Evolutionary conservation across 371 early-diverging fungal species (phyloP), one percentile per base, ranked within the genome.

Genomic region (Thermomucor indicae-seudaticae): DNA sequence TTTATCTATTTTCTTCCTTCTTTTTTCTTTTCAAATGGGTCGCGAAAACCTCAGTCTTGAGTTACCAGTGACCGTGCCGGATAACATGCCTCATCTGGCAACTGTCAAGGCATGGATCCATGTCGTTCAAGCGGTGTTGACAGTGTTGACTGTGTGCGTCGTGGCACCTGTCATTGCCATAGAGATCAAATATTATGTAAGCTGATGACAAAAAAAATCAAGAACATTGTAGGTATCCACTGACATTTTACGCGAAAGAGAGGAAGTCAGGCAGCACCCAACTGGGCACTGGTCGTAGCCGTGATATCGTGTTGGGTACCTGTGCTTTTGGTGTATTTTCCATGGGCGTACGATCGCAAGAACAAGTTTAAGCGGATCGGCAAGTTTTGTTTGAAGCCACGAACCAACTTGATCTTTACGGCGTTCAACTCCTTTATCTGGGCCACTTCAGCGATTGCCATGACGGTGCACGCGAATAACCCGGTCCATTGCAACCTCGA

Each of bases 361-460:
- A 55, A 60, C 46, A 63, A 63, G 37, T 67, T 62, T 53, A 47
- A 53, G 37, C 47, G 39, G 10, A 29, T 68, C n/a, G 56, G 63
- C 57, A 60, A 62, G 29, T 75, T 74, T 30, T 65, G 59, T 46
- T 14, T 75, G 19, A 57, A 68, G 43, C 64, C 67, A 29, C 60
- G 75, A 16, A 64, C 72, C 3, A 59, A 47, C 6, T 12, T 75
- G 0, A 63, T 75, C n/a, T 69, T 75, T 17, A 62, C 60, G 7
- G 35, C 41, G 12, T 67, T 66, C 38, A 51, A 66, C 27, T 53
- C 69, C 0, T 23, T 65, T 3, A 23, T 58, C 10, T 75, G 75
- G 75, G 64, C 60, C 14, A 48, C 57, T 20, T 66, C 65, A 8
- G 67, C 64, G 53, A 58, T 75, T 27, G 55, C 67, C 5, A 69